Base-by-base conservation (phyloP, 2,329 filamentous ascomycete genomes). In the Diaporthe ampelina region DNA sequence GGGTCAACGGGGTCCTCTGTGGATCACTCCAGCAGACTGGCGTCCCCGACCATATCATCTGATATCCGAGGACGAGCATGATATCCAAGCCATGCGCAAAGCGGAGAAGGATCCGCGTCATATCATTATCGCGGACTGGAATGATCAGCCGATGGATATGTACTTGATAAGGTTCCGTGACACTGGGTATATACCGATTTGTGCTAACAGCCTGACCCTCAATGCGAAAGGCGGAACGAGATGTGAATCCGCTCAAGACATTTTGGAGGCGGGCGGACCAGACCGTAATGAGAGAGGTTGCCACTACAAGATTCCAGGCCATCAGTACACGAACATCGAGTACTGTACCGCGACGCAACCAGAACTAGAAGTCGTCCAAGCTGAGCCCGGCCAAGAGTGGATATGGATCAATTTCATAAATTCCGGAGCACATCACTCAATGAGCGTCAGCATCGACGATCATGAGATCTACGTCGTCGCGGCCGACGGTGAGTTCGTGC, bases 121-220 rank as follows among this genome's bases (percentile, higher is more conserved):
- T 26, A 26, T 54, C 9, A 15, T 54, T n/a, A 54, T 54, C 50
- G 50, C 50, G 6, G 50, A 54, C n/a, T 54, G 50, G 50, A 54
- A 54, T 29, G 50, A 54, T 9, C 50, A 54, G 50, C 50, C 50
- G n/a, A 54, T 54, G 50, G 50, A 54, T n/a, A 54, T 54, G 50
- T 54, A 54, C 13, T n/a, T 54, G 50, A 54, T 54, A 11, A 8
- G 50, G 50, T 54, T 54, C 15, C 50, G 50, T 54, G 50, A 54
- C 11, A 54, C 50, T 15, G 50, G 50, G 24, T 54, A 54, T 29
- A 54, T 54, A 24, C 50, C 50, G 9, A 26, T 54, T 9, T 54
- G 50, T 26, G 50, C 50, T 15, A 54, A 54, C 50, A 54, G 50
- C 24, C 24, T 54, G 11, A 54, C 50, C 10, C 50, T 54, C 10